Evolutionary conservation across 345 rosid genomes (phyloP).

Genomic region (Psidium guajava): DNA sequence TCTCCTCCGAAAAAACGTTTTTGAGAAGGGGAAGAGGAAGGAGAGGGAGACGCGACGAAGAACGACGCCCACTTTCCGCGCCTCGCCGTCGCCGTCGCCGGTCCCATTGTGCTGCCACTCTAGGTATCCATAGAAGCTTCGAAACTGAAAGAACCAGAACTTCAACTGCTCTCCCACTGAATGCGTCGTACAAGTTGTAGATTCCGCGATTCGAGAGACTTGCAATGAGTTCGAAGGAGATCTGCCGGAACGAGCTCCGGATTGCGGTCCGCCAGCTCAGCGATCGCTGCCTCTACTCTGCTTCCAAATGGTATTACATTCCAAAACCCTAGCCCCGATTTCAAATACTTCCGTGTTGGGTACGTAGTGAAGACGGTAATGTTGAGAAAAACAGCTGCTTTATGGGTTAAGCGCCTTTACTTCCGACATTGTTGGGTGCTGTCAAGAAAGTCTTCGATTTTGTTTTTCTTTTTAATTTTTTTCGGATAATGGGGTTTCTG

Average conservation of each 20-base stretch:
- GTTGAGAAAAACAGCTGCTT: background rate
- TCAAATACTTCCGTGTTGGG: background rate
- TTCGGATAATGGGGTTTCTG: background rate
- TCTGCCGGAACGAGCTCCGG: slow-evolving; percentile 69
- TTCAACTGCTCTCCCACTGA: background rate
- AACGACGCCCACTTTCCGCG: background rate
- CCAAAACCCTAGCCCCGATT: slow-evolving; percentile 39
- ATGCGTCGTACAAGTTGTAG: background rate
- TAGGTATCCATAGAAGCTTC: background rate
- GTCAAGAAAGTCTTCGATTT: background rate
- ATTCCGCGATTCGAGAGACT: background rate
- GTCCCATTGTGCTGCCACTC: background rate
- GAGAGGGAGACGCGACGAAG: background rate
- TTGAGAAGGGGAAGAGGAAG: background rate
- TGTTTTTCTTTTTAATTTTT: background rate
- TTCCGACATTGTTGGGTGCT: background rate
- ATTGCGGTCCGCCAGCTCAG: slow-evolving; percentile 72
- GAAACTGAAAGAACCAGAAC: background rate
- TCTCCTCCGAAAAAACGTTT: background rate
- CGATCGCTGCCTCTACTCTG: slow-evolving; percentile 83
- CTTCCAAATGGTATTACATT: slow-evolving; percentile 60
- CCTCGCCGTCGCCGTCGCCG: background rate
- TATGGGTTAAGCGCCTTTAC: background rate
- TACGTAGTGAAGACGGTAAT: background rate
- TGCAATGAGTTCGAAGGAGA: slow-evolving; percentile 72